Conservation (phyloP, 371 early-diverging fungal species). For the Mucor velutinosus region DNA sequence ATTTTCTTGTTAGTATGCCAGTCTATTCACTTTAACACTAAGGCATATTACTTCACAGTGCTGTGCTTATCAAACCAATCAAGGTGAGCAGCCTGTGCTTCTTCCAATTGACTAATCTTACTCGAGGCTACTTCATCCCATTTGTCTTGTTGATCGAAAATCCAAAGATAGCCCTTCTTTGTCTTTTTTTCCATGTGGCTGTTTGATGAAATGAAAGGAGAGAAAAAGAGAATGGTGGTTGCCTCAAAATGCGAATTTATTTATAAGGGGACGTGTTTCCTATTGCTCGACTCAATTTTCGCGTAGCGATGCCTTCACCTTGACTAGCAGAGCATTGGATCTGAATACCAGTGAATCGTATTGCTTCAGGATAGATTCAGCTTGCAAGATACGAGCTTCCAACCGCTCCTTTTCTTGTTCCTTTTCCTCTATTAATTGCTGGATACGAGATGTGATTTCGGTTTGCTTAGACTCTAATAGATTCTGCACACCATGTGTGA, state of each 20-base stretch:
- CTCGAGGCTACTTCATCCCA: slow-evolving; percentile 5
- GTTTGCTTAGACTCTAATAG: slow-evolving; percentile 2
- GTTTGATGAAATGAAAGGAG: background rate
- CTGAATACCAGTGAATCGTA: background rate
- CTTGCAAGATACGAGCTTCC: background rate
- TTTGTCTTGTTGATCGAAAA: slow-evolving; percentile 6
- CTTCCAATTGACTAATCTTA: background rate
- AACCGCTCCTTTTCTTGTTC: background rate
- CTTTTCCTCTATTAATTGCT: background rate
- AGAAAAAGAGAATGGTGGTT: background rate
- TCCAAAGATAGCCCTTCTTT: slow-evolving; percentile 12
- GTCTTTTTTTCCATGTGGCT: background rate
- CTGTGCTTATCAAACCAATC: slow-evolving; percentile 17
- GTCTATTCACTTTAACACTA: background rate
- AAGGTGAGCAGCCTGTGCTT: slow-evolving; percentile 1
- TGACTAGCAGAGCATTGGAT: slow-evolving; percentile 3
- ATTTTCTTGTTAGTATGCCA: background rate
- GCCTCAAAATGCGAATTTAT: no score
- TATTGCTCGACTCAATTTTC: background rate
- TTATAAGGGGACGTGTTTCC: background rate
- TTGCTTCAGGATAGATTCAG: background rate
- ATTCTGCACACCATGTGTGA: background rate
- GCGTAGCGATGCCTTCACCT: background rate
- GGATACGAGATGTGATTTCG: slow-evolving; percentile 1
- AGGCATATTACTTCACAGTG: slow-evolving; percentile 6